phyloP scores from a whole-genome alignment of 768 basidiomycete genomes.

The Paxillus rubicundulus region DNA sequence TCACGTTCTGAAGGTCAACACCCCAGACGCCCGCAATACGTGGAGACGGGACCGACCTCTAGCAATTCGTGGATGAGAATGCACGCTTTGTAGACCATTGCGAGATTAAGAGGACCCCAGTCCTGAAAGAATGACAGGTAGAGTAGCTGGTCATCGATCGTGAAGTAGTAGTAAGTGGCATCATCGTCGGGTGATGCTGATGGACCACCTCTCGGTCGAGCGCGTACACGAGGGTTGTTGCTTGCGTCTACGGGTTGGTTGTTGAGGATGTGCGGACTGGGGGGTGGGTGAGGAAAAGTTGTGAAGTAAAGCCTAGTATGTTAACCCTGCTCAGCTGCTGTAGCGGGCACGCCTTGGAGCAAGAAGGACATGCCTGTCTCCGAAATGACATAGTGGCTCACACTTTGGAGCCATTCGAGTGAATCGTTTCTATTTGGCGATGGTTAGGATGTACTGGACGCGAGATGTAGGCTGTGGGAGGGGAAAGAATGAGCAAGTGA shows the following conservation, averaged over 20 bases:
- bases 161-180: constrained; percentile 85
- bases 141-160: constrained; percentile 86
- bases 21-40: constrained; percentile 22
- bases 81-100: constrained; percentile 93
- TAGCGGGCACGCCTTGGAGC: constrained; percentile 5
- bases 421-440: constrained; percentile 1
- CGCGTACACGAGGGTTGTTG: constrained; percentile 61
- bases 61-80: constrained; percentile 88
- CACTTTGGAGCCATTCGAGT: constrained; percentile 46
- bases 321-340: constrained; percentile 2
- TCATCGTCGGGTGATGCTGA: constrained; percentile 70
- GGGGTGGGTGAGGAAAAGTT: constrained; percentile 77
- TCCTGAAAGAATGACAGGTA: constrained; percentile 95
- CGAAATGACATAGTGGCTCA: constrained; percentile 78
- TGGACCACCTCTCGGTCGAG: constrained; percentile 55
- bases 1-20: constrained; percentile 19
- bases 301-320: constrained; percentile 77
- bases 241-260: constrained; percentile 47
- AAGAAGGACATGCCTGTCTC: constrained; percentile 57
- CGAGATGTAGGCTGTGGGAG: constrained; percentile 3
- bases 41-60: constrained; percentile 49
- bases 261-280: constrained; percentile 65
- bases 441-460: constrained; percentile 10
- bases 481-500: constrained; percentile 5
- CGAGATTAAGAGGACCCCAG: constrained; percentile 88